Evolutionary conservation across 352 stramenopile species (phyloP).

Genomic region (Phytophthora niederhauseri): DNA sequence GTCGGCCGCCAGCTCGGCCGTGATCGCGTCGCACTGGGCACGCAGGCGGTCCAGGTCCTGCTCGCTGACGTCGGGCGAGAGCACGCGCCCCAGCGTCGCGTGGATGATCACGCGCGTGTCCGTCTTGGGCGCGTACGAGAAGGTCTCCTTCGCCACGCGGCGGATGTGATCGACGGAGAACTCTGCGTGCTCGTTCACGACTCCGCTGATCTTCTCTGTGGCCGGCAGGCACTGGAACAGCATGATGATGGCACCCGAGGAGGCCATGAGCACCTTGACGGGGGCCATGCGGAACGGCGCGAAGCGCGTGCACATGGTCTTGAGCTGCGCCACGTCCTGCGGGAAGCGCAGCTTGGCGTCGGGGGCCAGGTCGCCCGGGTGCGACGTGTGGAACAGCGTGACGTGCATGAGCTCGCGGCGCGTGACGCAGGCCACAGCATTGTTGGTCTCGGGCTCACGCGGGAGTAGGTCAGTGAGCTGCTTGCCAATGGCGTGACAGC

Average conservation of each 20-base stretch:
- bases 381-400: constrained; percentile 82
- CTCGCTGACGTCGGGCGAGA: constrained; percentile 48
- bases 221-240: constrained; percentile 55
- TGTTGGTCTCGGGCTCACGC: constrained; percentile 30
- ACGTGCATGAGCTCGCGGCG: constrained; percentile 75
- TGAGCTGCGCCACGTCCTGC: constrained; percentile 54
- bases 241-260: constrained; percentile 72
- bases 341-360: constrained; percentile 39
- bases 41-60: constrained; percentile 43
- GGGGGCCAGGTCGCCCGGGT: constrained; percentile 60
- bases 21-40: constrained; percentile 62
- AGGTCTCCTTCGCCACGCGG: constrained; percentile 49
- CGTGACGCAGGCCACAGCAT: constrained; percentile 65
- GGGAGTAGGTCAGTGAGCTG: constrained; percentile 55
- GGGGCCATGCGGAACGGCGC: constrained; percentile 52
- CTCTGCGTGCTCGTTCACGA: constrained; percentile 42
- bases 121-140: constrained; percentile 53
- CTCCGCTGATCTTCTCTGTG: constrained; percentile 11
- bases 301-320: constrained; percentile 42
- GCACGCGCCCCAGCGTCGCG: constrained; percentile 62
- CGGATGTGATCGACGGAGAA: constrained; percentile 69
- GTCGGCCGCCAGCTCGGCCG: constrained; percentile 35
- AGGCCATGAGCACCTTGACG: constrained; percentile 59
- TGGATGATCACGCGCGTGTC: constrained; percentile 67
- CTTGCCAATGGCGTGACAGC: constrained; percentile 45